phyloP scores from a whole-genome alignment of 805 yeast species.

The Nakazawaea ishiwadae region DNA sequence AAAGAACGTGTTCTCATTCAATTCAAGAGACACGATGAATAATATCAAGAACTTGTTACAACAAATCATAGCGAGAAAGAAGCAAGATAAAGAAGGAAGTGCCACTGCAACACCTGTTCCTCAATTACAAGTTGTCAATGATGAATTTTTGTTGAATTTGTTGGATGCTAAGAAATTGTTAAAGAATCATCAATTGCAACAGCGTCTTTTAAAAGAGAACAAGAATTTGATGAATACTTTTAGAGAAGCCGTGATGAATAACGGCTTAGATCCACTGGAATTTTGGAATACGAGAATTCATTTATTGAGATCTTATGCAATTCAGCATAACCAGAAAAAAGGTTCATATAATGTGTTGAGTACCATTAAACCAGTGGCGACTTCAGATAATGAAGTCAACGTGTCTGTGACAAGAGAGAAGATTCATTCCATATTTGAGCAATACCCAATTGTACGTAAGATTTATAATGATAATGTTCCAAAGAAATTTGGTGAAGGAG shows the following conservation, averaged over 20 bases:
- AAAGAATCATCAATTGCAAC: conserved; percentile 73
- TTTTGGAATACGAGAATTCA: conserved; percentile 86
- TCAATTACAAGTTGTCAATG: conserved; percentile 15
- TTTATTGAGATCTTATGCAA: conserved; percentile 77
- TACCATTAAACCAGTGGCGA: conserved; percentile 90
- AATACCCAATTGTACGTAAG: conserved; percentile 84
- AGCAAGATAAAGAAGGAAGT: conserved; percentile 21
- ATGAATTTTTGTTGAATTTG: conserved; percentile 24
- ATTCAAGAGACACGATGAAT: conserved; percentile 72
- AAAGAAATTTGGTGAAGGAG: conserved; percentile 71
- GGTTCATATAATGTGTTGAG: conserved; percentile 94
- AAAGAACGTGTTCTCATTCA: conserved; percentile 53
- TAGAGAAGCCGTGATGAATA: conserved; percentile 80
- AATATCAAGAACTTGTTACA: conserved; percentile 63
- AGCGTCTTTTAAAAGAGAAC: conserved; percentile 66
- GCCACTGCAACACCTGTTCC: conserved; percentile 16
- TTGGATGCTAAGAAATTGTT: conserved; percentile 56
- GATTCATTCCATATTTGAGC: conserved; percentile 83
- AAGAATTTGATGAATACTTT: conserved; percentile 67
- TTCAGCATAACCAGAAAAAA: conserved; percentile 74
- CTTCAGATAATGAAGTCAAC: conserved; percentile 88
- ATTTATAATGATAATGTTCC: conserved; percentile 94
- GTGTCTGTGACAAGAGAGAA: conserved; percentile 89
- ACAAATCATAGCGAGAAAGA: conserved; percentile 62
- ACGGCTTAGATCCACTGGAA: conserved; percentile 71